These are phyloP conservation scores for Microbotryum scabiosae DNA, from an alignment of 1,284 basidiomycete genomes.

Conservation along the genomic window DNA sequence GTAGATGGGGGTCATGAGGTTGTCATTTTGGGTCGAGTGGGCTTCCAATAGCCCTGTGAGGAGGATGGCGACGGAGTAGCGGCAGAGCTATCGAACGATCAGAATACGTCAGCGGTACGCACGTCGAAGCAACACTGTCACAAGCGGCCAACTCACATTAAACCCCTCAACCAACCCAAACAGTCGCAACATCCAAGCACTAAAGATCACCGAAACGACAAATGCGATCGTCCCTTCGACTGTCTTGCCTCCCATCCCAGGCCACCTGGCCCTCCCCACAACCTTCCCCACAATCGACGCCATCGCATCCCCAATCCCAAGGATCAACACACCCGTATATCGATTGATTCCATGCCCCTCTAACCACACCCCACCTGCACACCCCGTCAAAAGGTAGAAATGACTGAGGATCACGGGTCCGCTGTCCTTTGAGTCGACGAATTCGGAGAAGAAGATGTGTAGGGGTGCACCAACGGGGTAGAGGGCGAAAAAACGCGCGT, in stretches of 20 bases:
- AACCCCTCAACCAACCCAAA: conserved; percentile 62
- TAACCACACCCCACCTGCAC: conserved; percentile 87
- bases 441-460: conserved; percentile 96
- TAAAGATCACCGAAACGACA: conserved; percentile 58
- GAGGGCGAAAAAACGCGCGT: conserved; percentile 93
- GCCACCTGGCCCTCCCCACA: conserved; percentile 73
- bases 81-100: conserved; percentile 35
- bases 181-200: conserved; percentile 61
- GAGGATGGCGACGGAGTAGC: conserved; percentile 45
- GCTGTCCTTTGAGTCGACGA: conserved; percentile 87
- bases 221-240: conserved; percentile 85
- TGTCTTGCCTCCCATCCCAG: conserved; percentile 68
- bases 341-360: conserved; percentile 75
- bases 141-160: conserved; percentile 51
- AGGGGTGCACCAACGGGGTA: conserved; percentile 91
- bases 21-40: conserved; percentile 86
- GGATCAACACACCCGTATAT: conserved; percentile 79
- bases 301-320: conserved; percentile 90
- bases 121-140: neutral
- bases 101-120: neutral
- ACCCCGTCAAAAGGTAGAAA: conserved; percentile 92
- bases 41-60: conserved; percentile 72
- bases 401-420: conserved; percentile 96
- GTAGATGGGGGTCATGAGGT: conserved; percentile 52
- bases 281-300: conserved; percentile 86